Evolutionary conservation across 192 early-diverging fungal genomes (phyloP).

Genomic region (Helicostylum pulchrum): DNA sequence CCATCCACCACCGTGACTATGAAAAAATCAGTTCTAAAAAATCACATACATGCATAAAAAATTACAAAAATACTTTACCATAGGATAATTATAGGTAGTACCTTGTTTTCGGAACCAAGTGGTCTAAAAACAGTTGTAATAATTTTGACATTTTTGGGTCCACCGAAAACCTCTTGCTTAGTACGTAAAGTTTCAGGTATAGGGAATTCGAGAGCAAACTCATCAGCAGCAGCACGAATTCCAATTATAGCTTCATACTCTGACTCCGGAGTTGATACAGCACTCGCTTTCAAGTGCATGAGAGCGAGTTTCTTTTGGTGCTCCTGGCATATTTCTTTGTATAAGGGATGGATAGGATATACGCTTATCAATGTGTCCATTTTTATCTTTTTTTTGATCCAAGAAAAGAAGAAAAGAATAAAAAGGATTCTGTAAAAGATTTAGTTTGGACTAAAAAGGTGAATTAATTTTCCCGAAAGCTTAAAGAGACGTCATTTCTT

Average conservation of each 20-base stretch:
- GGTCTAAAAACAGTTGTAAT: neutral
- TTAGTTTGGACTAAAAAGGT: too few species aligned
- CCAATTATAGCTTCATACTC: slow-evolving; percentile 2
- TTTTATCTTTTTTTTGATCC: too few species aligned
- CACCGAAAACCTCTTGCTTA: neutral
- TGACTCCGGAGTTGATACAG: neutral
- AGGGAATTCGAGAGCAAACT: neutral
- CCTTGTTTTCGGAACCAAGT: neutral
- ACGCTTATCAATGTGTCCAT: too few species aligned
- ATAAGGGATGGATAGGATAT: slow-evolving; percentile 7
- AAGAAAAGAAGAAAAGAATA: too few species aligned
- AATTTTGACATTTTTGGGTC: neutral
- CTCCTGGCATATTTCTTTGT: slow-evolving; percentile 7
- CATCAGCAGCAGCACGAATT: neutral
- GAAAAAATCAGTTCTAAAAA: neutral
- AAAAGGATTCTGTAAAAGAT: too few species aligned
- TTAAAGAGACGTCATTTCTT: too few species aligned
- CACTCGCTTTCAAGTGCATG: neutral
- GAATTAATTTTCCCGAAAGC: too few species aligned
- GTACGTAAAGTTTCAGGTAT: neutral
- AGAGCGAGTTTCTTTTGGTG: neutral
- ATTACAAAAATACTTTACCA: neutral
- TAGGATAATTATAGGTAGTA: neutral
- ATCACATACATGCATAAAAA: too few species aligned
- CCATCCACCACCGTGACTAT: slow-evolving; percentile 11